Evolutionary conservation across 1,284 basidiomycete genomes (phyloP).

Genomic region (Sanghuangporus sanghuang): DNA sequence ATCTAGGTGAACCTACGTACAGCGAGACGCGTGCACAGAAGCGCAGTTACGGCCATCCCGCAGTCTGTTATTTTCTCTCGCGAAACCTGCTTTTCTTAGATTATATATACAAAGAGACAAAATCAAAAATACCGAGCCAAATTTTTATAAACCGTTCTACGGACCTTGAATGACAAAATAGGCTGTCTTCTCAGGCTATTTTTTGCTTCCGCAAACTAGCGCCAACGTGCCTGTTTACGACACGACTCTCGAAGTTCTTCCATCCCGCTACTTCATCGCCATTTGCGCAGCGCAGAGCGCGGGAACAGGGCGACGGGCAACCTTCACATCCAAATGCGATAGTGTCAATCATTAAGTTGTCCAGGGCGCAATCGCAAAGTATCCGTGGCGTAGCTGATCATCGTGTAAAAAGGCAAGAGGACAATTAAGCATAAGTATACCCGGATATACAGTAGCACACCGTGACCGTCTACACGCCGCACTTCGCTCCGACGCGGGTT

Average conservation of each 20-base stretch:
- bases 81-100: not conserved
- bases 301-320: not conserved
- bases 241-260: not conserved
- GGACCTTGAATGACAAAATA: not conserved
- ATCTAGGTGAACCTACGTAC: not conserved
- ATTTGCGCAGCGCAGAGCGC: not conserved
- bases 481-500: not conserved
- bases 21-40: not conserved
- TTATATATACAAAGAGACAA: not conserved
- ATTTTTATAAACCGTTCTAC: not conserved
- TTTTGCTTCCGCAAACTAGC: not conserved
- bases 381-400: not conserved
- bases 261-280: not conserved
- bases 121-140: not conserved
- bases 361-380: not conserved
- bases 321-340: not conserved
- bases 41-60: not conserved
- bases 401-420: not conserved
- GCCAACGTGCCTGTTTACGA: not conserved
- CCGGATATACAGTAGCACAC: not conserved
- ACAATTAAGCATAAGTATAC: not conserved
- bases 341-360: not conserved
- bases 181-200: not conserved
- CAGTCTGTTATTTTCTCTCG: not conserved
- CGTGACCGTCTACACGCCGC: not conserved